Percentiles rank a stretch among this genome's conserved stretches.
Evolutionary conservation across 2,329 filamentous ascomycete species (phyloP).

Genomic region (Neocatenulostroma microsporum): DNA sequence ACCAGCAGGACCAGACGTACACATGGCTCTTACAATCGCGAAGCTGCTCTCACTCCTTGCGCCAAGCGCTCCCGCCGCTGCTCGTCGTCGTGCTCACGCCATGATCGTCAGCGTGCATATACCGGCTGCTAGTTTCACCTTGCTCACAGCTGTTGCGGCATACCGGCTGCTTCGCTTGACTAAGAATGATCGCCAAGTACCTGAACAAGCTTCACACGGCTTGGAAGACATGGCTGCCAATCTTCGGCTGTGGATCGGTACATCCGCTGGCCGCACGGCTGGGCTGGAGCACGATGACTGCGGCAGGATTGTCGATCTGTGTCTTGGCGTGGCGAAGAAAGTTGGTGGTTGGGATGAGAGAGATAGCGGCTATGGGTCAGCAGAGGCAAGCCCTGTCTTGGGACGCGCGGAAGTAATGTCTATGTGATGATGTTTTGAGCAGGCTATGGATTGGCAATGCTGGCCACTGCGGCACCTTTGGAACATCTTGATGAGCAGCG

Average conservation of each 20-base stretch:
- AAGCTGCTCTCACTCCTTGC: conserved; percentile 47
- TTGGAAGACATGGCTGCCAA: conserved; percentile 38
- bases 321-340: conserved; percentile 36
- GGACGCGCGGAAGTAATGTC: no score
- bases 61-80: conserved; percentile 18
- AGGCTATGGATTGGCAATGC: no score
- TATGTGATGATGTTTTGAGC: no score
- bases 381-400: no score
- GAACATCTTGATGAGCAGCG: no score
- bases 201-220: conserved; percentile 30
- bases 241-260: conserved; percentile 41
- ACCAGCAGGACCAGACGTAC: conserved; percentile 50
- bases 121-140: conserved; percentile 32
- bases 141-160: conserved; percentile 41
- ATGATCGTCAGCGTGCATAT: conserved; percentile 36
- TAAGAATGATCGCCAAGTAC: conserved; percentile 20
- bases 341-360: conserved; percentile 30
- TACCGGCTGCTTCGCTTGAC: conserved; percentile 36
- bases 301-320: conserved; percentile 33
- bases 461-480: no score
- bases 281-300: conserved; percentile 34
- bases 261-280: conserved; percentile 33
- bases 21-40: conserved; percentile 51
- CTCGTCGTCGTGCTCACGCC: conserved; percentile 32
- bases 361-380: conserved; percentile 23